A percentile compares a stretch with the other conserved stretches of the same genome.
These are phyloP conservation scores for Phalaenopsis aphrodite DNA, from an alignment of 106 monocot genomes.

Conservation along the genomic window DNA sequence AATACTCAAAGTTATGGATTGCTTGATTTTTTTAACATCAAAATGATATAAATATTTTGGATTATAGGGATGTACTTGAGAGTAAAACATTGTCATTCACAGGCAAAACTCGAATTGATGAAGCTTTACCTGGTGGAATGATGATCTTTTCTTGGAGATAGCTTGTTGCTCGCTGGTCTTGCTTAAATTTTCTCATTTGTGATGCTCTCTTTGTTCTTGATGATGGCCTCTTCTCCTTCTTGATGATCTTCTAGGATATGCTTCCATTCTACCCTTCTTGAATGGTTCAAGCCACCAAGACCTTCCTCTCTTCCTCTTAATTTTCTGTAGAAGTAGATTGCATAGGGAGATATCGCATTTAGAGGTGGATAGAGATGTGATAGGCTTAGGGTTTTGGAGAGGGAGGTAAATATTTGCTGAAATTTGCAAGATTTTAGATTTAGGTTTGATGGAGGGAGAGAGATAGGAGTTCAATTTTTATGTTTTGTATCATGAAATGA, in stretches of 20 bases:
- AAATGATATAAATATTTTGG: neutral
- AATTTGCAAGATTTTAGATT: too few species aligned
- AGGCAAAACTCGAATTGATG: neutral
- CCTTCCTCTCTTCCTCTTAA: too few species aligned
- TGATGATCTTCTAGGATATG: neutral
- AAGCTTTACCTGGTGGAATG: neutral
- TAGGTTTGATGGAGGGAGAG: too few species aligned
- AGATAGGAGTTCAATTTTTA: too few species aligned
- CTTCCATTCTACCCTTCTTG: neutral
- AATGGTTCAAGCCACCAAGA: neutral
- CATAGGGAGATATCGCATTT: neutral
- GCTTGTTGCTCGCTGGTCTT: neutral
- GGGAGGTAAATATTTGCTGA: too few species aligned
- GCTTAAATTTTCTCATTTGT: neutral
- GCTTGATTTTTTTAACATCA: neutral
- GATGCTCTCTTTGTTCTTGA: neutral
- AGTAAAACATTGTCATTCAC: neutral
- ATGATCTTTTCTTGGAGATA: neutral
- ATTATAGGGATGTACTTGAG: neutral
- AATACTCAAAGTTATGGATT: neutral
- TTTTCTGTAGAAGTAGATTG: neutral
- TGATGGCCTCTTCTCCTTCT: neutral
- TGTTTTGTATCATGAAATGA: too few species aligned
- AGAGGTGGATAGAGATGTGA: too few species aligned
- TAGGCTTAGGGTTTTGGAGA: too few species aligned